Base-by-base conservation (phyloP, 495 filamentous ascomycete species). In the Zalerion maritima region DNA sequence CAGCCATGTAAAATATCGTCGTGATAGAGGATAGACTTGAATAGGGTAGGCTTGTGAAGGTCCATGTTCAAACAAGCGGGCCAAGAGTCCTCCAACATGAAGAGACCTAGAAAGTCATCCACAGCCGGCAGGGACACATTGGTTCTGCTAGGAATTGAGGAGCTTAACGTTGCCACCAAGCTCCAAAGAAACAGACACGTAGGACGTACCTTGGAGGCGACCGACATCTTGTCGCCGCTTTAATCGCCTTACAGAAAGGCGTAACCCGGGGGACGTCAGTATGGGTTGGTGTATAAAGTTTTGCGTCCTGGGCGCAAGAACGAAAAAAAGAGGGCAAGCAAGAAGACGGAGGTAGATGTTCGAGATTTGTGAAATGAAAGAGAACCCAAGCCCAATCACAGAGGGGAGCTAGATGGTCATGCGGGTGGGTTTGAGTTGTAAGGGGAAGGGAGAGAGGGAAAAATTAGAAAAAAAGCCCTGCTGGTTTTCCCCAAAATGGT, bases 141-240 rank as follows among this genome's bases (percentile, higher is more conserved):
- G n/a, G n/a, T n/a, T n/a, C n/a, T n/a, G n/a, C n/a, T n/a, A n/a
- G n/a, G n/a, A n/a, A n/a, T n/a, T n/a, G n/a, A n/a, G n/a, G n/a
- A 54, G 52, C 40, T 43, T 35, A 24, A 38, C 37, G 39, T 31
- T 21, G 29, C 13, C 17, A 23, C 19, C 18, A 13, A 17, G 8
- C 4, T 40, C 5, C 17, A 8, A 12, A 30, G 5, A 21, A 7
- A 14, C 30, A 16, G 36, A 13, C 7, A 28, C 26, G 32, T 18
- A 37, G 20, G 32, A 61, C 57, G 35, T 41, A 76, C 71, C 62
- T 73, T 73, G 26, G 67, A 71, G 45, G 58, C 66, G 54, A 75
- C 64, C 52, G 67, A 69, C 71, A 75, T 75, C 47, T 51, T 67
- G 64, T 50, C 57, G 59, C 59, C 50, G 43, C 41, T 43, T 49